These are phyloP conservation scores for Colletotrichum scovillei DNA, from an alignment of 2,329 filamentous ascomycete genomes.

Conservation along the genomic window DNA sequence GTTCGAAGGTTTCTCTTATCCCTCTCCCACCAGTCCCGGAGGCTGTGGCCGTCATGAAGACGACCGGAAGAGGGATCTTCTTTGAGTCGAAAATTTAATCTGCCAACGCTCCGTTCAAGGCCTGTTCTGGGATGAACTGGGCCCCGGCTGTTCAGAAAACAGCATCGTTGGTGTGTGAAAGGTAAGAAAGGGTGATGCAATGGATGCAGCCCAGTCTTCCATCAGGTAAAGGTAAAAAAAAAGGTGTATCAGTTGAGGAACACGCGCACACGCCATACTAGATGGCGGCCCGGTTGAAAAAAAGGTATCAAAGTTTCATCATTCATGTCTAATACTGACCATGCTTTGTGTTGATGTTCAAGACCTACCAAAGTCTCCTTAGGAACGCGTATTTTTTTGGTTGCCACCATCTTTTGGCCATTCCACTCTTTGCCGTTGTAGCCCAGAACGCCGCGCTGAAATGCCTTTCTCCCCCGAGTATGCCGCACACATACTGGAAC, in stretches of 20 bases:
- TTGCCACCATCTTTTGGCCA: constrained; percentile 36
- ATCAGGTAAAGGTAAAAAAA: constrained; percentile 18
- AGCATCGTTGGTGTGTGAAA: constrained; percentile 69
- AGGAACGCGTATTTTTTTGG: constrained; percentile 30
- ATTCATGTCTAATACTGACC: constrained; percentile 37
- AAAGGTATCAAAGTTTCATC: constrained; percentile 35
- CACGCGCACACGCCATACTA: constrained; percentile 2
- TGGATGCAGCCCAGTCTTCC: not conserved
- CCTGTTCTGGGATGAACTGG: constrained; percentile 74
- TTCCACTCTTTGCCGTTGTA: constrained; percentile 24
- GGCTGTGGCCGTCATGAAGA: constrained; percentile 43
- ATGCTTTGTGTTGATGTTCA: constrained; percentile 1
- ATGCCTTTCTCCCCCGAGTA: constrained; percentile 30
- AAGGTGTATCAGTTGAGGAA: constrained; percentile 21
- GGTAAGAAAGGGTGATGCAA: not conserved
- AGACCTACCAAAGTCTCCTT: constrained; percentile 29
- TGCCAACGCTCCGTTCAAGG: constrained; percentile 89
- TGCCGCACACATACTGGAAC: constrained; percentile 30
- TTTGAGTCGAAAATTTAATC: constrained; percentile 54
- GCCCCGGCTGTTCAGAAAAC: constrained; percentile 79
- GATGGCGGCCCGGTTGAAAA: constrained; percentile 33
- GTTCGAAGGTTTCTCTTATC: constrained; percentile 57
- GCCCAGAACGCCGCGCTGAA: constrained; percentile 48
- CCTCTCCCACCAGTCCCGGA: constrained; percentile 48
- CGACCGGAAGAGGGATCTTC: constrained; percentile 51